Conservation (phyloP, 768 basidiomycete genomes). For the Trametes meyenii region DNA sequence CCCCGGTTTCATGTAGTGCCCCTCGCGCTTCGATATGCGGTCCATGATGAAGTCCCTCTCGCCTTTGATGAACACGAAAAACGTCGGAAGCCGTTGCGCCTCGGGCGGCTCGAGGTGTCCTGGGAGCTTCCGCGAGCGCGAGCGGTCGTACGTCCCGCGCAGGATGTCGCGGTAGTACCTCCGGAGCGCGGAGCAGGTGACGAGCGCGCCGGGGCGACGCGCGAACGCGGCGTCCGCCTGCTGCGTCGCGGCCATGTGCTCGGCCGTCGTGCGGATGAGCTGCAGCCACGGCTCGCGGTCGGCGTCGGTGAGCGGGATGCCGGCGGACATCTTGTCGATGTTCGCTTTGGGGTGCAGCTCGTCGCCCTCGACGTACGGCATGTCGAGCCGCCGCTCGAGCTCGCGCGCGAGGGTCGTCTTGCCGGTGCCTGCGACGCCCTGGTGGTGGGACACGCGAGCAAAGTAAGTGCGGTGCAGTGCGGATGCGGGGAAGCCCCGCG, state of each 20-base stretch:
- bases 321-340: conserved; percentile 84
- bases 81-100: conserved; percentile 48
- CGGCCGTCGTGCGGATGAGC: conserved; percentile 66
- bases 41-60: conserved; percentile 54
- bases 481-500: neutral
- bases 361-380: conserved; percentile 90
- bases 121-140: conserved; percentile 29
- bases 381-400: conserved; percentile 41
- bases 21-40: conserved; percentile 63
- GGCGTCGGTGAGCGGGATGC: conserved; percentile 73
- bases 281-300: conserved; percentile 90
- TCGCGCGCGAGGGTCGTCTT: conserved; percentile 34
- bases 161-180: conserved; percentile 79
- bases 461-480: neutral
- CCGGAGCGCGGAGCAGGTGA: conserved; percentile 88
- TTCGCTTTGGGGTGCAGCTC: conserved; percentile 81
- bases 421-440: conserved; percentile 36
- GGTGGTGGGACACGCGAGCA: neutral
- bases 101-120: conserved; percentile 30
- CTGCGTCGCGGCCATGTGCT: conserved; percentile 41
- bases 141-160: conserved; percentile 50
- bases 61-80: conserved; percentile 82
- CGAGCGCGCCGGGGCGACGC: conserved; percentile 59
- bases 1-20: conserved; percentile 81
- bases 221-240: conserved; percentile 25